Evolutionary conservation across 2,329 filamentous ascomycete genomes (phyloP), one percentile per base, ranked within the genome.

Genomic region (Stemphylium lycopersici): DNA sequence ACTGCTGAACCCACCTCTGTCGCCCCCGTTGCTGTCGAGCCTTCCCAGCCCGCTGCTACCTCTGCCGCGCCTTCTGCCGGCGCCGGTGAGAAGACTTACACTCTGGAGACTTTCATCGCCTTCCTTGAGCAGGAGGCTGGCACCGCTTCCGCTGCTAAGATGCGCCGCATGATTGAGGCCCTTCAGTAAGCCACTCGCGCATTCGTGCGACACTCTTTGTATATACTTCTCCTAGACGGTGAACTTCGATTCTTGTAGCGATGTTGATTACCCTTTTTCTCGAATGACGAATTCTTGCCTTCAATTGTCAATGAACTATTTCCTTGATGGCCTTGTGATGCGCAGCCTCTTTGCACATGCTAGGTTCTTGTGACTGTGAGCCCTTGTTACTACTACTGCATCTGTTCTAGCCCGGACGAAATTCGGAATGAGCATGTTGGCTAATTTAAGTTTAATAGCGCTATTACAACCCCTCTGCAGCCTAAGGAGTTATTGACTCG

Each of bases 31-130:
- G 41, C 36, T 6, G 26, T 42, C 13, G 44, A 58, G 52, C 58
- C 60, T 15, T 48, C 48, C 26, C 24, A 48, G 18, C 50, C 59
- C 22, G 26, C 51, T 18, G 48, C 47, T 34, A 33, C 50, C 2
- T 20, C 20, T 20, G 41, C 43, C 16, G 38, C 38, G 10, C 39
- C 56, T 6, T 41, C 49, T 22, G 54, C 48, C 15, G 20, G 20
- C 4, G 20, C 3, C 3, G 45, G 42, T 18, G 59, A 64, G 56
- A 60, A 64, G 56, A 60, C 48, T 8, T 64, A 56, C 48, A 62
- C 61, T 3, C 55, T 64, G 18, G 51, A 64, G 55, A 52, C 58
- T 11, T 60, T 60, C 41, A 60, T 60, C 48, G 51, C 55, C 24
- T 58, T 58, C 48, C 58, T 60, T 18, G 51, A 60, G 41, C 8